Conservation (phyloP, 805 yeast species). For the Dipodascus geniculatus region DNA sequence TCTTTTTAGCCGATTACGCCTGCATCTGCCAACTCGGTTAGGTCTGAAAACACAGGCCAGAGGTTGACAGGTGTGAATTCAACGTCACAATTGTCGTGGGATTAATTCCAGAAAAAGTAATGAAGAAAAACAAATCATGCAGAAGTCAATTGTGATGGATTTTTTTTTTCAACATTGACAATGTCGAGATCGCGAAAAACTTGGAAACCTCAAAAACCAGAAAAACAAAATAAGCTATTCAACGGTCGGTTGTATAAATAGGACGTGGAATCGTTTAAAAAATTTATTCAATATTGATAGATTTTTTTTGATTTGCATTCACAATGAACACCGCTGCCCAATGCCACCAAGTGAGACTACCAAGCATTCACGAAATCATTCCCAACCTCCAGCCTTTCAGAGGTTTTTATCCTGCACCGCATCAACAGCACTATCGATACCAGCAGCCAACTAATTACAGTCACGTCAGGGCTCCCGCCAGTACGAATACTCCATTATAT, state of each 20-base stretch:
- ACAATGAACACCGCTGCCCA: too few relatives aligned
- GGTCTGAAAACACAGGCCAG: not conserved
- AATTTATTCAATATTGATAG: too few relatives aligned
- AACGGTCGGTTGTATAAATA: too few relatives aligned
- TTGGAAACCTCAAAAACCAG: too few relatives aligned
- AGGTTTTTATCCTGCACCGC: not conserved
- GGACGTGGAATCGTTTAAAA: too few relatives aligned
- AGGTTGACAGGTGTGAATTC: not conserved
- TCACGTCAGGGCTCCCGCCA: too few relatives aligned
- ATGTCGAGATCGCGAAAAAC: not conserved
- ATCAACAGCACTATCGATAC: not conserved
- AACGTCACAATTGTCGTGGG: not conserved
- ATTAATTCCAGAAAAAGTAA: not conserved
- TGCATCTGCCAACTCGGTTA: too few relatives aligned
- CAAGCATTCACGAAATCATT: not conserved
- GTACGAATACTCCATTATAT: slow-evolving; percentile 2
- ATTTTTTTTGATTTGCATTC: too few relatives aligned
- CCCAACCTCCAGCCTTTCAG: not conserved
- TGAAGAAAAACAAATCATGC: not conserved
- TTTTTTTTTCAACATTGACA: too few relatives aligned
- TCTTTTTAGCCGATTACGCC: too few relatives aligned
- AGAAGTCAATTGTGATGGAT: not conserved
- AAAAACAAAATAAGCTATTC: too few relatives aligned
- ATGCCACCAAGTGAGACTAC: slow-evolving; percentile 3
- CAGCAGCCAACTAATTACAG: too few relatives aligned